Conservation (phyloP, 306 rosid species). For the Nissolia schottii region DNA sequence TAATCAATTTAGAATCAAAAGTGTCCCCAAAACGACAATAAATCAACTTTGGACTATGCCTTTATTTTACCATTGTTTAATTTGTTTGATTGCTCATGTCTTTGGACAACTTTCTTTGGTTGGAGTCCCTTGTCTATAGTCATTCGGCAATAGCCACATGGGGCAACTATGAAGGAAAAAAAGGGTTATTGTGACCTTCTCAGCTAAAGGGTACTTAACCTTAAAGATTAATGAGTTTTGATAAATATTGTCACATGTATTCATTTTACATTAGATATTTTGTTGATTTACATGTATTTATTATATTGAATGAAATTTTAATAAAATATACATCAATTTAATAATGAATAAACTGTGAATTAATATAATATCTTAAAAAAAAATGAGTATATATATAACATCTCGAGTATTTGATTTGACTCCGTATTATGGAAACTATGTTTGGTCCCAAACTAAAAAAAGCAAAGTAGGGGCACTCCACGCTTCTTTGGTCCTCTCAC, state of each 20-base stretch:
- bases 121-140: slow-evolving; percentile 44
- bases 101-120: slow-evolving; percentile 34
- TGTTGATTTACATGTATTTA: too few species aligned
- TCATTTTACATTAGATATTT: too few species aligned
- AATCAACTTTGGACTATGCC: slow-evolving; percentile 37
- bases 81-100: slow-evolving; percentile 43
- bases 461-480: slow-evolving; percentile 25
- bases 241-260: too few species aligned
- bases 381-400: too few species aligned
- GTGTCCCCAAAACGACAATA: slow-evolving; percentile 38
- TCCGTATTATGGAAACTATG: background rate
- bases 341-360: too few species aligned
- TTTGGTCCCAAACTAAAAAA: slow-evolving; percentile 36
- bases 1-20: slow-evolving; percentile 27
- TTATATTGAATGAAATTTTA: too few species aligned
- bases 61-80: slow-evolving; percentile 26
- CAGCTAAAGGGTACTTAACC: background rate
- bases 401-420: too few species aligned
- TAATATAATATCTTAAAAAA: too few species aligned
- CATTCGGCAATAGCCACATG: slow-evolving; percentile 34
- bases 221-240: slow-evolving; percentile 26
- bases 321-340: too few species aligned
- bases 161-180: slow-evolving; percentile 19
- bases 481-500: slow-evolving; percentile 30
- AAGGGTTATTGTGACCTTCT: background rate